Base-by-base conservation (phyloP, 805 yeast genomes). In the Dipodascopsis uninucleata region DNA sequence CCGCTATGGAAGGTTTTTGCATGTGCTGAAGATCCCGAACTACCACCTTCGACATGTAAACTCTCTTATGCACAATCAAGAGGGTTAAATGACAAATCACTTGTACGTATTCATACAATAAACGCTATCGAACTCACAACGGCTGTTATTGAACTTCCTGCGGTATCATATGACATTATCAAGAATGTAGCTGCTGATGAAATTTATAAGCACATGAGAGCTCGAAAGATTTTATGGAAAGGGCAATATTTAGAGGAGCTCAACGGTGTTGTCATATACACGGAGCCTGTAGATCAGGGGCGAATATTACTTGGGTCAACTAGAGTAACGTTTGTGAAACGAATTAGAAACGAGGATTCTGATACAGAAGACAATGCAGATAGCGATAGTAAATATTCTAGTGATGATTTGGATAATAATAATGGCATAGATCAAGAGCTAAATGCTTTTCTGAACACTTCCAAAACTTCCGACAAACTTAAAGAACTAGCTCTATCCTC, bases 221-320 rank as follows among this genome's bases (percentile, higher is more conserved):
- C 25, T 6, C 31, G 36, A 21, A 31, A 31, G 16, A 20, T 36
- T n/a, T 6, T 44, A 7, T 36, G 52, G 21, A 34, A 21, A 22
- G 39, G 31, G 12, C 37, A 38, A 16, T 17, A 21, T 23, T 29
- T 36, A 25, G 22, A 31, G 7, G 28, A 25, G 12, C 32, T 40
- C 6, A 45, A 42, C 21, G 31, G 52, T 14, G 24, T 31, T 16
- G 10, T 12, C 3, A n/a, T 20, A 2, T 28, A 3, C 41, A 12
- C 25, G 14, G 94, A 85, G 55, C 95, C 95, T 0, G 71, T 77
- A 2, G 77, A 74, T 32, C 94, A 85, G 59, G 95, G 95, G 0
- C 53, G 61, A 5, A 56, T 82, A 1, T 61, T 65, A 17, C 44
- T 52, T 1, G 61, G 63, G 1, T 26, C 37, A 1, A 79, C 90